Conservation (phyloP, 2,329 filamentous ascomycete species). For the Claviceps maximensis region DNA sequence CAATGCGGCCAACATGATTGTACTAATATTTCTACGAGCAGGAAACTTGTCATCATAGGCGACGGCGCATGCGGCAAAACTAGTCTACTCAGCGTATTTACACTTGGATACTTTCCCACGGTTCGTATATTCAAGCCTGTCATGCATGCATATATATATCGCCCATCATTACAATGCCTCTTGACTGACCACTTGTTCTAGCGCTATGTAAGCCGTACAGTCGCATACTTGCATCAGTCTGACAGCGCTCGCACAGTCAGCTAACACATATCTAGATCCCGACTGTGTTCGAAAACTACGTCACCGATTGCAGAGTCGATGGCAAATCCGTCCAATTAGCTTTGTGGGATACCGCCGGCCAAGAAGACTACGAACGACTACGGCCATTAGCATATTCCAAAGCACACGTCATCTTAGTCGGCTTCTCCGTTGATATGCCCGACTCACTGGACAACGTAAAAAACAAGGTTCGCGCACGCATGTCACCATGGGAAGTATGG, state of each 20-base stretch:
- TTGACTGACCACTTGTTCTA: constrained; percentile 14
- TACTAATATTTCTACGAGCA: constrained; percentile 22
- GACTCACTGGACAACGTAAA: constrained; percentile 97
- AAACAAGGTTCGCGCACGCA: constrained; percentile 56
- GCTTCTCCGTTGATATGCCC: constrained; percentile 86
- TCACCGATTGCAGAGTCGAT: constrained; percentile 95
- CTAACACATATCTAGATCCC: constrained; percentile 47
- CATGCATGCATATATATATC: constrained; percentile 13
- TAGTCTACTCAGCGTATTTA: constrained; percentile 93
- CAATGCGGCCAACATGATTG: neutral
- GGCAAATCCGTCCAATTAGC: constrained; percentile 97
- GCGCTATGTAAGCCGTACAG: constrained; percentile 41
- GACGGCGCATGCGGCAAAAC: constrained; percentile 98
- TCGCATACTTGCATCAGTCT: neutral
- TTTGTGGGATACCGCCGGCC: constrained; percentile 97
- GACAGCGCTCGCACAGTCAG: neutral
- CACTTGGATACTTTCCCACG: constrained; percentile 92
- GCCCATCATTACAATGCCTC: neutral
- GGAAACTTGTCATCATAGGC: constrained; percentile 93
- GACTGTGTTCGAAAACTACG: constrained; percentile 98
- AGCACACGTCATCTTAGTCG: constrained; percentile 93
- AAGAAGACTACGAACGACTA: constrained; percentile 96
- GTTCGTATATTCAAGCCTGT: constrained; percentile 42
- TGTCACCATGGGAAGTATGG: neutral
- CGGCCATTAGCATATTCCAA: constrained; percentile 92